These are phyloP conservation scores for Novymonas esmeraldas DNA, from an alignment of 208 protist genomes.

Conservation along the genomic window DNA sequence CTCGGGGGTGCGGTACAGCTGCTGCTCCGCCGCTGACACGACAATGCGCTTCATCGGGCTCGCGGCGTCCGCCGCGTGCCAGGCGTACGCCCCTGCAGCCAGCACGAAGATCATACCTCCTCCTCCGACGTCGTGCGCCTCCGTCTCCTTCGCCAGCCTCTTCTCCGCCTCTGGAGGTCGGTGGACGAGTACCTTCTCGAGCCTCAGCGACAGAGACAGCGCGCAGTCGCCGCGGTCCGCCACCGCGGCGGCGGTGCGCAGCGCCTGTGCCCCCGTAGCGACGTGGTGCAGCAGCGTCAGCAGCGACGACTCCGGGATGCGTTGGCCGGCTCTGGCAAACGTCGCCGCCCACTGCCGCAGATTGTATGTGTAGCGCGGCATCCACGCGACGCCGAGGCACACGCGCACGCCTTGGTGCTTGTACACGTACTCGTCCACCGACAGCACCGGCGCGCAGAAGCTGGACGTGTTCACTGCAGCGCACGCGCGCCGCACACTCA, in stretches of 20 bases:
- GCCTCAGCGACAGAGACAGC: neutral
- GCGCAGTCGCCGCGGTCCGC: neutral
- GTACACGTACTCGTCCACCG: slow-evolving; percentile 39
- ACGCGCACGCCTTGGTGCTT: slow-evolving; percentile 32
- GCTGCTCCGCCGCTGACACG: neutral
- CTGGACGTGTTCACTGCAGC: slow-evolving; percentile 37
- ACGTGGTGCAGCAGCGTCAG: slow-evolving; percentile 44
- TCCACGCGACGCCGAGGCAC: slow-evolving; percentile 64
- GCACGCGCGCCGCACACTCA: slow-evolving; percentile 21
- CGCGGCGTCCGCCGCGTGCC: neutral
- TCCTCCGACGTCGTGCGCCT: neutral
- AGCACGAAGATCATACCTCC: slow-evolving; percentile 3
- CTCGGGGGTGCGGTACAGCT: slow-evolving; percentile 19
- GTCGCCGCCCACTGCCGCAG: slow-evolving; percentile 50
- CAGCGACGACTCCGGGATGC: slow-evolving; percentile 43
- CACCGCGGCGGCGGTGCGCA: slow-evolving; percentile 25
- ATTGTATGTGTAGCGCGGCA: slow-evolving; percentile 58
- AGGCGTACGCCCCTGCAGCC: neutral
- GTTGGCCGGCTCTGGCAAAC: slow-evolving; percentile 14
- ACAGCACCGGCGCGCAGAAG: slow-evolving; percentile 60
- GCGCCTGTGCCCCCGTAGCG: slow-evolving; percentile 27
- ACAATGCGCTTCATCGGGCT: neutral
- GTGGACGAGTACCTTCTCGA: slow-evolving; percentile 25
- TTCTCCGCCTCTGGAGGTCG: neutral
- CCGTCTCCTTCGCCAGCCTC: neutral